Base-by-base conservation (phyloP, 306 rosid genomes). In the Elaeagnus macrophylla region DNA sequence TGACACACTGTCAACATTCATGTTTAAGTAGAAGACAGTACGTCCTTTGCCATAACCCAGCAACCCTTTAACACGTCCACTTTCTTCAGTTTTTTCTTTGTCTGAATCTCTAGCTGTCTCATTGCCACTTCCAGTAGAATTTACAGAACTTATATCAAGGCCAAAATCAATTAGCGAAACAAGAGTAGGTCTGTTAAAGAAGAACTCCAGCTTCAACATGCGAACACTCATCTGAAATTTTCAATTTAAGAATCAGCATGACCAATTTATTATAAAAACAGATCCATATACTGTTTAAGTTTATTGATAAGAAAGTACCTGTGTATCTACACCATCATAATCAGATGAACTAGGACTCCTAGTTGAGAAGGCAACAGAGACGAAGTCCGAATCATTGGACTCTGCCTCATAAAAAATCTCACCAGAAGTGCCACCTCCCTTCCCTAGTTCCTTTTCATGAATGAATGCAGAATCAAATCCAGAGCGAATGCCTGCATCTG, bases 21-120 rank as follows among this genome's bases (percentile, higher is more conserved):
- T 91, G 75, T 77, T 83, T 50, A 87, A 72, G 72, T 65, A 69
- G 79, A 78, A 91, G 56, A 87, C 79, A 2, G 82, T 89, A 32
- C 99, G 99, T 41, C 80, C 85, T 84, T 84, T 91, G 40, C 96
- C 84, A 63, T 82, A 77, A 44, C 96, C 99, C 65, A 91, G 69
- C 80, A 91, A 72, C 59, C 99, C 99, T 59, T 66, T 84, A 47
- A 91, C 84, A 5, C 70, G 88, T 11, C 82, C 86, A 66, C 59
- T 63, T 57, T 91, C 93, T 73, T 84, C 93, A 45, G 63, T 68
- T 74, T 75, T 91, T 67, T 78, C 96, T 56, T 87, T 84, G 9
- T 73, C 74, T 56, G 77, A 67, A 67, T 68, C 46, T 57, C 56
- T 51, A 7, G 12, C 37, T 17, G 64, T 50, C 62, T 72, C 81